Base-by-base conservation (phyloP, 2,329 filamentous ascomycete species). In the Trichoderma brevicompactum region DNA sequence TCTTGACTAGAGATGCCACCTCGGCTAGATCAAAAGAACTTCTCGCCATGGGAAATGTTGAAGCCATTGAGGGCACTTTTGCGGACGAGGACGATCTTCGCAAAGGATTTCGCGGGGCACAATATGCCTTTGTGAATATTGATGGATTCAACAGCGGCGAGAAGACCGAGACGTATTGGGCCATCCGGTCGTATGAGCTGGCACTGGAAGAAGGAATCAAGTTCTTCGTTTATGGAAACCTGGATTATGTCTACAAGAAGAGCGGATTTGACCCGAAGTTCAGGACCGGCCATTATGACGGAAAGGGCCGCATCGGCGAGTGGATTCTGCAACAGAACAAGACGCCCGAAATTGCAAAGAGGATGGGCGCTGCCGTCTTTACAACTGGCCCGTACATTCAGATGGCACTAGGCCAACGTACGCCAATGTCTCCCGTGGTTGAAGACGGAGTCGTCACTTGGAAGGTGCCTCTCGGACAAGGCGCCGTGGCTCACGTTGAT, bases 61-160 rank as follows among this genome's bases (percentile, higher is more conserved):
- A 80, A 38, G 73, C 84, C 2, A 55, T 83, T 7, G 70, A 78
- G 60, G 84, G 84, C 36, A 80, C 78, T 1, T 82, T 84, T 65
- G 79, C 80, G 19, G 79, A 76, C 44, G 82, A 85, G 68, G 65
- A 68, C 0, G 72, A 76, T 65, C 78, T 85, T 0, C 79, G 80
- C 15, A 71, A 73, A 1, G 81, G 79, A 0, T 81, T 83, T 69
- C 69, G 70, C 9, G 81, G 79, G 5, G 80, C 79, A 53, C 77
- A 79, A 68, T 80, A 79, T n/a, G 82, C 82, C 3, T 85, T 82
- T 68, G 74, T 86, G 54, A 86, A 86, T 69, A 80, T 83, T 48
- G 83, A 85, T 67, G 81, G 82, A 13, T 85, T 84, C 72, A 84
- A 82, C 66, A 74, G 74, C 28, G 83, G 83, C 40, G 82, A 85